Evolutionary conservation across 1,284 basidiomycete genomes (phyloP).

Genomic region (Laetiporus sulphureus): DNA sequence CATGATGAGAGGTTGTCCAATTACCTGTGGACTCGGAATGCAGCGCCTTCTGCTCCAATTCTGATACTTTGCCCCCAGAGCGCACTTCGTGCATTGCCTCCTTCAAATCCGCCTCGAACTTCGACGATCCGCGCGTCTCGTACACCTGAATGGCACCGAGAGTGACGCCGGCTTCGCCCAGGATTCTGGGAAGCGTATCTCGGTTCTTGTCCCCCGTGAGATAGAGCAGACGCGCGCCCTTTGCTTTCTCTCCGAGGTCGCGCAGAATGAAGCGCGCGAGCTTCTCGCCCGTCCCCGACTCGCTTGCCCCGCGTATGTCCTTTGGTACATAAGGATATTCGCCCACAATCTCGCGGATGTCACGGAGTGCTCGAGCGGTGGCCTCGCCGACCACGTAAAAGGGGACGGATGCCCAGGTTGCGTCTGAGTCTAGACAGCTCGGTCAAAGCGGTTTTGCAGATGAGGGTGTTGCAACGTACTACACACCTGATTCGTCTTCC

Average conservation of each 20-base stretch:
- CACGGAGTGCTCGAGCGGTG: conserved; percentile 43
- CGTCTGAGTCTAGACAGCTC: neutral
- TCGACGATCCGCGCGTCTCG: conserved; percentile 48
- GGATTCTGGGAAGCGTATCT: conserved; percentile 52
- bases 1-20: neutral
- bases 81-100: neutral
- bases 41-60: conserved; percentile 22
- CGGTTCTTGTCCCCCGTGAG: conserved; percentile 79
- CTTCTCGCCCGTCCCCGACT: conserved; percentile 56
- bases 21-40: conserved; percentile 17
- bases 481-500: neutral
- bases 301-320: conserved; percentile 46
- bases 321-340: conserved; percentile 29
- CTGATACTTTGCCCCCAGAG: neutral
- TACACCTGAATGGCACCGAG: conserved; percentile 58
- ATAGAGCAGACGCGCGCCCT: conserved; percentile 44
- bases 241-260: conserved; percentile 25
- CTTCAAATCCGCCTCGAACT: conserved; percentile 41
- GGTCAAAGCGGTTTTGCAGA: neutral
- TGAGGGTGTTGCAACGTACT: neutral
- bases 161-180: conserved; percentile 38
- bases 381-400: conserved; percentile 73
- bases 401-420: conserved; percentile 45
- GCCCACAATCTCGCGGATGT: conserved; percentile 26
- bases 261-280: conserved; percentile 59